Percentiles rank a stretch among this genome's conserved stretches.
Evolutionary conservation across 768 basidiomycete genomes (phyloP).

Genomic region (Amanita pseudoporphyria): DNA sequence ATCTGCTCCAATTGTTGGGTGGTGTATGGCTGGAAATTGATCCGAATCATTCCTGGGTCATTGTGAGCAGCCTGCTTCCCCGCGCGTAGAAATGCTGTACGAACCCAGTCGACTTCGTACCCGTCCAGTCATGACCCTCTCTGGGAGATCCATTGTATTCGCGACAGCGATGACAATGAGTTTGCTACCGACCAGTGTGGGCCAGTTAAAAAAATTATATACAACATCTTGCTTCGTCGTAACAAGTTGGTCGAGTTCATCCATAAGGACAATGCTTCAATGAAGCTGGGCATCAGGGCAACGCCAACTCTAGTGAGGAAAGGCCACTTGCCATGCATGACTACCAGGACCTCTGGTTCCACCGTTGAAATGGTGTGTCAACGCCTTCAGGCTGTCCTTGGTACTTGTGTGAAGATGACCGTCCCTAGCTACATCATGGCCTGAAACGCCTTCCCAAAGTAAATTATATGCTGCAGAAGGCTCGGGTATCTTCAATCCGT

Average conservation of each 20-base stretch:
- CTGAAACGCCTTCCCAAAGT: slow-evolving; percentile 90
- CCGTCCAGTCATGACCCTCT: slow-evolving; percentile 84
- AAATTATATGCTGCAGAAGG: slow-evolving; percentile 87
- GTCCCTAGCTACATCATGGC: slow-evolving; percentile 53
- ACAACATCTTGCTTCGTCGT: slow-evolving; percentile 97
- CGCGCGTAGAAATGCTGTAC: slow-evolving; percentile 13
- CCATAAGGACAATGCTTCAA: slow-evolving; percentile 88
- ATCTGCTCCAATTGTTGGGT: slow-evolving; percentile 75
- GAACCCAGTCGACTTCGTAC: slow-evolving; percentile 86
- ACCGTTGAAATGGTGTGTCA: slow-evolving; percentile 70
- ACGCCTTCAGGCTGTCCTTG: slow-evolving; percentile 74
- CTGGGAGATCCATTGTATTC: slow-evolving; percentile 97
- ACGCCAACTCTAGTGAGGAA: no score
- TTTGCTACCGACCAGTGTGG: slow-evolving; percentile 77
- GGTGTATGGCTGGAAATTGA: slow-evolving; percentile 87
- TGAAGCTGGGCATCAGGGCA: background rate
- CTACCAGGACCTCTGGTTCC: slow-evolving; percentile 62
- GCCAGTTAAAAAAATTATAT: slow-evolving; percentile 96
- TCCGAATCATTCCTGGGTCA: slow-evolving; percentile 70
- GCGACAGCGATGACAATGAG: slow-evolving; percentile 95
- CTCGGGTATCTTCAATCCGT: slow-evolving; percentile 89
- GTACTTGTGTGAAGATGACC: slow-evolving; percentile 59
- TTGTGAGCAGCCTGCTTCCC: background rate
- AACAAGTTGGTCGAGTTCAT: slow-evolving; percentile 95
- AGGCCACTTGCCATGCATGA: slow-evolving; percentile 69